phyloP scores from a whole-genome alignment of 208 protist genomes.

The Cochliopodium minus region DNA sequence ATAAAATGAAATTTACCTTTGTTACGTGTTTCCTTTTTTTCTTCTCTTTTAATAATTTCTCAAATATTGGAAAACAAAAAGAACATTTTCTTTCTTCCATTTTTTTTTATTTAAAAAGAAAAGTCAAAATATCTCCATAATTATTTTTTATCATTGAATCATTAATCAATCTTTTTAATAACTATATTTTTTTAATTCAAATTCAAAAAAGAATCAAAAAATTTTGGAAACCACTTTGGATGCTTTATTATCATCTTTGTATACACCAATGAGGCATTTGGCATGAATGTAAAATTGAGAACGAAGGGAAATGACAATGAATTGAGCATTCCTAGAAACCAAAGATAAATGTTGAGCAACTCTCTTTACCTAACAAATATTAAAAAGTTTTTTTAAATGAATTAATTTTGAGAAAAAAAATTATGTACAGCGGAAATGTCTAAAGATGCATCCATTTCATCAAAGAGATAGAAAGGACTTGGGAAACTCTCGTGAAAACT shows the following conservation, averaged over 20 bases:
- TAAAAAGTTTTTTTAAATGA: not conserved
- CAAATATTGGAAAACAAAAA: no score
- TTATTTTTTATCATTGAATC: no score
- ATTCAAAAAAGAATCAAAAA: no score
- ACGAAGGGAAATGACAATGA: slow-evolving; percentile 92
- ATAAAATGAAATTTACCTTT: no score
- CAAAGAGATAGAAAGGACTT: slow-evolving; percentile 93
- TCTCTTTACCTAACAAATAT: not conserved
- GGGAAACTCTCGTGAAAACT: slow-evolving; percentile 80
- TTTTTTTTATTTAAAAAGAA: no score
- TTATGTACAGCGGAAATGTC: slow-evolving; percentile 86
- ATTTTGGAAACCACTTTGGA: no score
- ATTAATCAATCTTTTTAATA: no score
- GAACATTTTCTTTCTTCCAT: no score
- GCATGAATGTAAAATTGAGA: slow-evolving; percentile 81
- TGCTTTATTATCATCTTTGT: slow-evolving; percentile 64
- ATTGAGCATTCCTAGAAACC: slow-evolving; percentile 59
- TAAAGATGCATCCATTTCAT: slow-evolving; percentile 96
- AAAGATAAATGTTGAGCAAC: not conserved
- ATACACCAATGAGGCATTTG: slow-evolving; percentile 80
- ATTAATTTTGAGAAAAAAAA: slow-evolving; percentile 68
- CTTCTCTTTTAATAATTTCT: no score
- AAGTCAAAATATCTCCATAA: no score
- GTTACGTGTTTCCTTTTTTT: no score
- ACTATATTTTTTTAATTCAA: no score